Conservation (phyloP, 2,329 filamentous ascomycete genomes). For the Claviceps sp. region DNA sequence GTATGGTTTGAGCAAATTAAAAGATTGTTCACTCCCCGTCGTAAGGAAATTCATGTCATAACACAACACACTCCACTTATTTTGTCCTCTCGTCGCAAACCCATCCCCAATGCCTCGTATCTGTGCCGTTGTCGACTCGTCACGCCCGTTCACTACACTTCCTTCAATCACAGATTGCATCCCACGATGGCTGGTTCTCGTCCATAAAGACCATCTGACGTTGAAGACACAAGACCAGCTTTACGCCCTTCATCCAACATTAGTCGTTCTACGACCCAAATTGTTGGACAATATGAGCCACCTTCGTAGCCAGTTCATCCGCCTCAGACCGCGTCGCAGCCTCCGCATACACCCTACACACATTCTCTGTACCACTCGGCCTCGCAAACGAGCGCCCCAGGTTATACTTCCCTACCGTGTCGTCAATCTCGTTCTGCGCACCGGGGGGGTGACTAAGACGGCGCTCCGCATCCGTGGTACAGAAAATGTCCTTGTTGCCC, state of each 20-base stretch:
- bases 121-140: too few relatives aligned
- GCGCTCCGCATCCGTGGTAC: constrained; percentile 84
- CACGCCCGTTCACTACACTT: too few relatives aligned
- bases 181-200: too few relatives aligned
- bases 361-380: constrained; percentile 90
- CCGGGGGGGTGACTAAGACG: constrained; percentile 68
- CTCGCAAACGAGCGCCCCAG: constrained; percentile 82
- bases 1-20: too few relatives aligned
- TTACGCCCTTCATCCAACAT: background rate
- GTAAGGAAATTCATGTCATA: too few relatives aligned
- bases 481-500: constrained; percentile 74
- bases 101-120: too few relatives aligned
- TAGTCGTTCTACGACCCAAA: constrained; percentile 21
- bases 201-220: too few relatives aligned
- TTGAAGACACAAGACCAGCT: background rate
- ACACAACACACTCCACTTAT: too few relatives aligned
- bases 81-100: too few relatives aligned
- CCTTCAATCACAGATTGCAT: too few relatives aligned
- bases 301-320: constrained; percentile 77
- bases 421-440: constrained; percentile 76
- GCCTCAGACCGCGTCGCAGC: constrained; percentile 80
- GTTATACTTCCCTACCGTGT: constrained; percentile 78
- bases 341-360: constrained; percentile 90
- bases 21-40: too few relatives aligned
- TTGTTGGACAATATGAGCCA: constrained; percentile 61